Base-by-base conservation (phyloP, 116 monocot genomes). In the Posidonia oceanica region DNA sequence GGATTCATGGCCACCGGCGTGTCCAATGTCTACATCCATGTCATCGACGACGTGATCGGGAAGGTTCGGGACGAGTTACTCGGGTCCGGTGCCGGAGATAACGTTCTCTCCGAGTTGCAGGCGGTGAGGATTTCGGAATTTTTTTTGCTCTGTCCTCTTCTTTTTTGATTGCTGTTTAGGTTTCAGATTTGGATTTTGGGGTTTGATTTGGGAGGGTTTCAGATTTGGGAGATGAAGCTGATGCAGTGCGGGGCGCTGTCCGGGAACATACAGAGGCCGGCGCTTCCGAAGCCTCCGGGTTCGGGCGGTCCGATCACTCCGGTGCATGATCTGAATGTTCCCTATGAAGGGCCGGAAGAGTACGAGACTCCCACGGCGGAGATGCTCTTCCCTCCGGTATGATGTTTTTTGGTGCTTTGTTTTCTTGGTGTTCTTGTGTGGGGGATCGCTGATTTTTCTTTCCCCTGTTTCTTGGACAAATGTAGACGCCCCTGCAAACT, bases 141-240 rank as follows among this genome's bases (percentile, higher is more conserved):
- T 36, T n/a, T 11, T 64, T 18, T 3, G 20, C 48, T 44, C 0
- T 16, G 48, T 76, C 54, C 7, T 52, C 39, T 15, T 51, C 52
- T 13, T 61, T 20, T 63, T 58, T 39, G 60, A 52, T 18, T 37
- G 39, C 16, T 2, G 5, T 59, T 61, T 55, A 20, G 69, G 69
- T 20, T 51, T 62, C 10, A 12, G 11, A 37, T 58, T 39, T 40
- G 22, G 61, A 13, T 52, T 61, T 37, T 54, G 36, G 52, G 23
- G 36, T 66, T 58, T 71, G n/a, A 16, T 65, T 71, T 71, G 57
- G 17, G 54, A n/a, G 18, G 23, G 12, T 67, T 12, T 62, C 75
- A 92, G 97, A 58, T 87, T 10, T 97, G 97, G 97, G 97, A 97
- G 84, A 80, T 81, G 97, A 97, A 89, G 78, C 85, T 92, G 97